phyloP scores from a whole-genome alignment of 352 stramenopile species.

The Halophytophthora polymorphica region DNA sequence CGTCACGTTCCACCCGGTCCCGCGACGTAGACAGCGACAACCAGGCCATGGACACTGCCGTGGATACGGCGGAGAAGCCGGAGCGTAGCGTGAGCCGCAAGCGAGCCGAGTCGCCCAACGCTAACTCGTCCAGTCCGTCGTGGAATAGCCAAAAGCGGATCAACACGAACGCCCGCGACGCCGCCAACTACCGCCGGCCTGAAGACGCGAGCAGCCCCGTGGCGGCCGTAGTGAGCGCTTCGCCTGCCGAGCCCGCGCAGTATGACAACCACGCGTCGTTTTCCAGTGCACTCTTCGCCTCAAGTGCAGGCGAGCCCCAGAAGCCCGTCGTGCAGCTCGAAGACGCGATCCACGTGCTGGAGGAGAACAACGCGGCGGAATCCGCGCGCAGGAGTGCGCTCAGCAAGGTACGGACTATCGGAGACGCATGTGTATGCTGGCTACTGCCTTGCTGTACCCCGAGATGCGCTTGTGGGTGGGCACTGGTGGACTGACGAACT shows the following conservation, averaged over 20 bases:
- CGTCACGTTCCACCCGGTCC: slow-evolving; percentile 8
- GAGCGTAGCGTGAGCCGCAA: slow-evolving; percentile 40
- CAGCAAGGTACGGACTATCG: slow-evolving; percentile 35
- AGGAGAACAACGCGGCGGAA: slow-evolving; percentile 49
- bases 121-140: slow-evolving; percentile 33
- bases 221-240: not conserved
- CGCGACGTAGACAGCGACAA: slow-evolving; percentile 22
- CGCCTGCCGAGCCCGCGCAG: not conserved
- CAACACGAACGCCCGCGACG: slow-evolving; percentile 19
- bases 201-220: not conserved
- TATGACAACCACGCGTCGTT: not conserved
- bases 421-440: not conserved
- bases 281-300: slow-evolving; percentile 8
- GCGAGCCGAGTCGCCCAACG: slow-evolving; percentile 43
- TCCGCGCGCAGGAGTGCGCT: slow-evolving; percentile 36
- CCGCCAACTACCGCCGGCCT: slow-evolving; percentile 2
- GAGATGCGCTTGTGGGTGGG: no score
- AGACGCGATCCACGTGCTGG: slow-evolving; percentile 34
- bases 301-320: not conserved
- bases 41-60: slow-evolving; percentile 5
- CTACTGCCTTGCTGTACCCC: not conserved
- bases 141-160: slow-evolving; percentile 44
- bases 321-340: slow-evolving; percentile 32
- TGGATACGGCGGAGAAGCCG: slow-evolving; percentile 5
- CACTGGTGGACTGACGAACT: not conserved